Base-by-base conservation (phyloP, 1,284 basidiomycete genomes). In the Veloboletus limbatus region DNA sequence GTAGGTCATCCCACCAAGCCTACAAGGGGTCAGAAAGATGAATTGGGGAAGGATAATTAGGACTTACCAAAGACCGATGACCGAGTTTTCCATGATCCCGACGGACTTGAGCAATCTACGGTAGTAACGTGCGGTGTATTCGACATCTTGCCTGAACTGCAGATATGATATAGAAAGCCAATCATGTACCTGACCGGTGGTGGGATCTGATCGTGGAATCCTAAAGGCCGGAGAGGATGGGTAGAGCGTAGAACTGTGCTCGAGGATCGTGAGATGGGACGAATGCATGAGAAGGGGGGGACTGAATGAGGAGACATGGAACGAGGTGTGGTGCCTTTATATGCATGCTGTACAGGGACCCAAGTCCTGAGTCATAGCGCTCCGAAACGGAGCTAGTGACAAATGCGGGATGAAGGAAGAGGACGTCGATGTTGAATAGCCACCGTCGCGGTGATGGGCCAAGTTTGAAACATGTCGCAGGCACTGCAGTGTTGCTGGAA, bases 1-100 rank as follows among this genome's bases (percentile, higher is more conserved):
- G 56, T 87, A 87, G 24, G 78, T 75, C 69, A 81, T 77, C 3
- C 85, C 85, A 26, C 77, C 72, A 32, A 88, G 65, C 85, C 85
- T 88, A 31, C 20, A 45, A 51, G 33, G 47, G 21, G 41, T 47
- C 25, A 47, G 51, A 40, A 45, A 38, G 43, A 33, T 26, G 37
- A 33, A 33, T 45, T 22, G 26, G 13, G 40, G 18, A 28, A 30
- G 43, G 44, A 35, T 16, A 40, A 49, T 27, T 26, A 38, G 22
- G 35, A 69, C 74, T 51, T 57, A 85, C 84, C 84, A 87, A 46
- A 86, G 62, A 18, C 84, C 85, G 35, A 87, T 70, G 34, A 87
- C 76, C 8, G 85, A 79, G 45, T 75, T 66, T 43, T 65, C 67
- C 30, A 69, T 59, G 40, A 86, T 69, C 27, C 70, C 69, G 27